These are phyloP conservation scores for Bruguiera sexangula DNA, from an alignment of 345 rosid genomes.

Conservation along the genomic window DNA sequence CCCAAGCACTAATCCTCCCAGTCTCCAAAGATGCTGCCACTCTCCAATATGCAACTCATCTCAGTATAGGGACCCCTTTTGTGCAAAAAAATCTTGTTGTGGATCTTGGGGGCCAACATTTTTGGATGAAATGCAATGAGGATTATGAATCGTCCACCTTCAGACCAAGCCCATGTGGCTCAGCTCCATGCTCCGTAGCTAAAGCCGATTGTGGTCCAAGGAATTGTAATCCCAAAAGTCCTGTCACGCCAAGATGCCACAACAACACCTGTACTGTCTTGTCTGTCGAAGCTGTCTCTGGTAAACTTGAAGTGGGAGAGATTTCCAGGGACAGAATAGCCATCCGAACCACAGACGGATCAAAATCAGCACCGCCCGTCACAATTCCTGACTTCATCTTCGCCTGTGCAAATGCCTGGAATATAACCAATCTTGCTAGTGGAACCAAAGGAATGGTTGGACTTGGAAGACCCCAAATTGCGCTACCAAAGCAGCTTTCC, in stretches of 20 bases:
- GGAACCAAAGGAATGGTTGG: conserved; percentile 15
- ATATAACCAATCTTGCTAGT: not conserved
- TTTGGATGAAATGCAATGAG: conserved; percentile 14
- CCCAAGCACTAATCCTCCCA: conserved; percentile 29
- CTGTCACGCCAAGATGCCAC: conserved; percentile 10
- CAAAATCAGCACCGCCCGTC: conserved; percentile 1
- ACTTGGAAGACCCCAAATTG: not conserved
- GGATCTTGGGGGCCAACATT: conserved; percentile 14
- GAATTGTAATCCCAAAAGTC: not conserved
- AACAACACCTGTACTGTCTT: conserved; percentile 13
- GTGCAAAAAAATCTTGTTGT: not conserved
- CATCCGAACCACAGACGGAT: conserved; percentile 10
- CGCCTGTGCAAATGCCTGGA: conserved; percentile 5
- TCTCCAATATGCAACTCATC: conserved; percentile 21
- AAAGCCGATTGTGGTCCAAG: conserved; percentile 4
- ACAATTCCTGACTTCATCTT: conserved; percentile 16
- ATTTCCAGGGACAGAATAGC: conserved; percentile 14
- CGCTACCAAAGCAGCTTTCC: conserved; percentile 13
- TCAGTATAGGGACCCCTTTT: conserved; percentile 22
- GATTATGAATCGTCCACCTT: conserved; percentile 14
- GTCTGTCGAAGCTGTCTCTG: not conserved
- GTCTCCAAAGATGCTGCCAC: conserved; percentile 25
- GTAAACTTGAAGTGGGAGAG: not conserved
- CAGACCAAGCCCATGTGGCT: conserved; percentile 10
- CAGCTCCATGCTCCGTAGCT: conserved; percentile 17